phyloP scores from a whole-genome alignment of 2,329 filamentous ascomycete species.

The Grosmannia huntii region DNA sequence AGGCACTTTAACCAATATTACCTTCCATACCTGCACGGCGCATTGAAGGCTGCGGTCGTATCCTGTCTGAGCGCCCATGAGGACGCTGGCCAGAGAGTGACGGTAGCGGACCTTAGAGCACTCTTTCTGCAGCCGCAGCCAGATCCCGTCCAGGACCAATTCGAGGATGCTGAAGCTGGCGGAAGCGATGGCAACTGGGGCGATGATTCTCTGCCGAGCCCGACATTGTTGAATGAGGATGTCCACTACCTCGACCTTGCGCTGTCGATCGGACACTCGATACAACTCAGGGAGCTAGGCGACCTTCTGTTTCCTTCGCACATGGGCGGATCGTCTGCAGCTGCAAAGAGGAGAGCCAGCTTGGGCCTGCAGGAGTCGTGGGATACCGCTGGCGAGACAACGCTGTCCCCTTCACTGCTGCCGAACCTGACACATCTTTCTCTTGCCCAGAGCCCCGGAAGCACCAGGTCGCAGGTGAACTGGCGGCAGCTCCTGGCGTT shows the following conservation, averaged over 20 bases:
- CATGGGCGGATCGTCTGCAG: neutral
- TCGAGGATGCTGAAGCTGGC: conserved; percentile 15
- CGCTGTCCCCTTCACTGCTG: conserved; percentile 27
- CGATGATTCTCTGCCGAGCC: conserved; percentile 9
- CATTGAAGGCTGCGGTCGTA: conserved; percentile 38
- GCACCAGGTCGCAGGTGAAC: neutral
- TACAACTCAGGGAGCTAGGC: conserved; percentile 38
- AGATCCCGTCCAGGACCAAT: neutral
- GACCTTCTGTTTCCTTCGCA: conserved; percentile 31
- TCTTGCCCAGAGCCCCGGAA: conserved; percentile 32
- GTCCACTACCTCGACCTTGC: conserved; percentile 42
- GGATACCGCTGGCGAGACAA: conserved; percentile 25
- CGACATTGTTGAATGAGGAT: conserved; percentile 27
- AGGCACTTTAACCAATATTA: conserved; percentile 43
- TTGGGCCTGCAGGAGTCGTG: conserved; percentile 34
- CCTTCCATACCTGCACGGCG: conserved; percentile 40
- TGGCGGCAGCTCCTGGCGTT: conserved; percentile 47
- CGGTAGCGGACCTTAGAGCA: conserved; percentile 34
- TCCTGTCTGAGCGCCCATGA: conserved; percentile 30
- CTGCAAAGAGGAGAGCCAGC: conserved; percentile 5
- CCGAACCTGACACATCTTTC: conserved; percentile 49
- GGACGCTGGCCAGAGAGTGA: conserved; percentile 21
- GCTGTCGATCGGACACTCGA: conserved; percentile 34
- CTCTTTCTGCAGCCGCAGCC: conserved; percentile 26
- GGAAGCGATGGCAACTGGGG: conserved; percentile 4